Conservation (phyloP, 441 rosid genomes). For the Aquilaria agallochum region DNA sequence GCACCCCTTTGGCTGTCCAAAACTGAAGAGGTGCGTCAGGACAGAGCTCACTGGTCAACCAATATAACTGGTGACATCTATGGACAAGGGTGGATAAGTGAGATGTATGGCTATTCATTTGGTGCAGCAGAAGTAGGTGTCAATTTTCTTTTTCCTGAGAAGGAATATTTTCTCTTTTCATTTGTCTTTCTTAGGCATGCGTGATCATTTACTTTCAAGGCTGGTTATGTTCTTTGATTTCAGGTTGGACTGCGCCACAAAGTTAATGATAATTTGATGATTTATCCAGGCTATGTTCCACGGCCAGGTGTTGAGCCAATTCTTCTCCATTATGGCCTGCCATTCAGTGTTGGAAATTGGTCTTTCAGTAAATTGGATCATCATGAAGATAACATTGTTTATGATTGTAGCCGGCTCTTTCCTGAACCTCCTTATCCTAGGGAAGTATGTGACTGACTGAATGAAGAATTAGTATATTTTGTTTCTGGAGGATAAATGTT, state of each 20-base stretch:
- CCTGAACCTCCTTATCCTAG: slow-evolving; percentile 99
- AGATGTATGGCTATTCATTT: slow-evolving; percentile 99
- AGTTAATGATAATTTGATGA: slow-evolving; percentile 84
- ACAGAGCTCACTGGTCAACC: slow-evolving; percentile 89
- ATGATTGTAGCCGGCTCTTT: slow-evolving; percentile 81
- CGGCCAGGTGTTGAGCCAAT: slow-evolving; percentile 76
- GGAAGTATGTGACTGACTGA: slow-evolving; percentile 50
- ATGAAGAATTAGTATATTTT: slow-evolving; percentile 10
- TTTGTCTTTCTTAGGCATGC: background rate
- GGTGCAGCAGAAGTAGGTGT: slow-evolving; percentile 94
- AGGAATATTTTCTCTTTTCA: background rate
- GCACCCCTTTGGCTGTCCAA: slow-evolving; percentile 98
- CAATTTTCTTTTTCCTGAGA: slow-evolving; percentile 10
- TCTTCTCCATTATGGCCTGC: slow-evolving; percentile 94
- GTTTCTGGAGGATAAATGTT: background rate
- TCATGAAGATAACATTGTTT: slow-evolving; percentile 89
- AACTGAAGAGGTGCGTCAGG: slow-evolving; percentile 97
- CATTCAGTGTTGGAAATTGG: slow-evolving; percentile 87
- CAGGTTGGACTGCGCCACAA: slow-evolving; percentile 97
- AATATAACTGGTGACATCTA: slow-evolving; percentile 96
- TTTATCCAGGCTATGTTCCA: slow-evolving; percentile 96
- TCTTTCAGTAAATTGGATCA: slow-evolving; percentile 89
- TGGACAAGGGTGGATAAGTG: slow-evolving; percentile 96
- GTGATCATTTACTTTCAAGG: slow-evolving; percentile 2
- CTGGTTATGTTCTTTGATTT: slow-evolving; percentile 12